Evolutionary conservation across 2,329 filamentous ascomycete genomes (phyloP).

Genomic region (Alternaria triticimaculans): DNA sequence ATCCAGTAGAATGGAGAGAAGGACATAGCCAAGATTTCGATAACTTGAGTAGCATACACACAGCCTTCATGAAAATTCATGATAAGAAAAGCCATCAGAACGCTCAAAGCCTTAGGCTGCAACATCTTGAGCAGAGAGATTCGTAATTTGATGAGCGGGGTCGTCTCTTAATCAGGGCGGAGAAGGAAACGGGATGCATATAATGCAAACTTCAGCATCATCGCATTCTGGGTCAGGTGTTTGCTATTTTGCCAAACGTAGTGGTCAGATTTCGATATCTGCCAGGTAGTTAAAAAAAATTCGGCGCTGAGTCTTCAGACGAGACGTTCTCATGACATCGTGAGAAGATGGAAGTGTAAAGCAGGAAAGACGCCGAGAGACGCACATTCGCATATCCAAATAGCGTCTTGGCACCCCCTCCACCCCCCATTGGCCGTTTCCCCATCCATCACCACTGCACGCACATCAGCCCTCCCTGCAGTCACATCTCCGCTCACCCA

Average conservation of each 20-base stretch:
- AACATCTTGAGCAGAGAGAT: neutral
- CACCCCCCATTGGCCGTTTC: slow-evolving; percentile 9
- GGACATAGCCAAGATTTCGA: neutral
- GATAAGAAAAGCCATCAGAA: neutral
- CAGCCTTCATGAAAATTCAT: neutral
- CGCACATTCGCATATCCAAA: neutral
- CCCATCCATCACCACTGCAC: neutral
- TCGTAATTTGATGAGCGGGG: too few relatives aligned
- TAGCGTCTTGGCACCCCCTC: slow-evolving; percentile 11
- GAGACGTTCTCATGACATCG: neutral
- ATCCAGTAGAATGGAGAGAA: neutral
- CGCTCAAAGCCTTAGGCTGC: neutral
- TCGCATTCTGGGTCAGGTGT: neutral
- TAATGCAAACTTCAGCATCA: neutral
- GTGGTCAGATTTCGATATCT: neutral
- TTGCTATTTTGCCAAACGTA: neutral
- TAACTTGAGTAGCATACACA: neutral
- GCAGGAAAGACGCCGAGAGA: neutral
- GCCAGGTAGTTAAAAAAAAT: neutral
- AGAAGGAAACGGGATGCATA: neutral
- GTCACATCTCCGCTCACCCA: neutral
- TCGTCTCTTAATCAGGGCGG: neutral
- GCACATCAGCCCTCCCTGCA: neutral
- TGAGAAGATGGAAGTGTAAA: neutral
- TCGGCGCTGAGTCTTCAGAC: neutral